Base-by-base conservation (phyloP, 805 yeast species). In the Komagataella pastoris region DNA sequence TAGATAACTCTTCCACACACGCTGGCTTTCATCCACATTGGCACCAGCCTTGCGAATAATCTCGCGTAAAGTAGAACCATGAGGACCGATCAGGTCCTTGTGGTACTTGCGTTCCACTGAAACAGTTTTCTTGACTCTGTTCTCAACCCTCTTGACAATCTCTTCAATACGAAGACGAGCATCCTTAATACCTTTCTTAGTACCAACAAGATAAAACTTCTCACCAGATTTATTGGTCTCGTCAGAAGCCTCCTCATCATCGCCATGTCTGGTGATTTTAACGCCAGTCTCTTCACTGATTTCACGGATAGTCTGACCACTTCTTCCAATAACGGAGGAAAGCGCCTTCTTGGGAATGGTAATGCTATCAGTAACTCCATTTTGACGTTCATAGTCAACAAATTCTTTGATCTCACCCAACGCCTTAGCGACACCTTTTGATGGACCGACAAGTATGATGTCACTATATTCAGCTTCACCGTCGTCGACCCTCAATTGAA, bases 291-390 rank as follows among this genome's bases (percentile, higher is more conserved):
- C 79, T 50, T 83, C 89, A 55, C 87, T 79, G 53, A 95, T 83
- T 61, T 85, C 87, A 55, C 82, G 85, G 61, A 93, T 84, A 50
- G 76, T 77, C 55, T 87, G 91, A 63, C 98, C 97, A 54, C 75
- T 74, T 61, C 85, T 88, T 60, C 99, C 99, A 64, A 93, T 89
- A 53, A 93, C 81, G 62, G 88, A 76, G 18, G 97, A 76, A 54
- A 91, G 76, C n/a, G 88, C 83, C 54, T 75, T 78, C 47, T 74
- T 64, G 44, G 97, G 95, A 50, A 93, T 83, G 48, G 69, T 63
- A 46, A 91, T 64, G n/a, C 71, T 68, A 56, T 79, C 73, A 53
- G 77, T 75, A 68, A 79, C 79, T 17, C 96, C 91, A 62, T 89
- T 88, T 59, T 87, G 96, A 61, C 77, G 83, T 67, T 90, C 98